These are phyloP conservation scores for Gossypium rotundifolium DNA, from an alignment of 345 rosid genomes.

Conservation along the genomic window DNA sequence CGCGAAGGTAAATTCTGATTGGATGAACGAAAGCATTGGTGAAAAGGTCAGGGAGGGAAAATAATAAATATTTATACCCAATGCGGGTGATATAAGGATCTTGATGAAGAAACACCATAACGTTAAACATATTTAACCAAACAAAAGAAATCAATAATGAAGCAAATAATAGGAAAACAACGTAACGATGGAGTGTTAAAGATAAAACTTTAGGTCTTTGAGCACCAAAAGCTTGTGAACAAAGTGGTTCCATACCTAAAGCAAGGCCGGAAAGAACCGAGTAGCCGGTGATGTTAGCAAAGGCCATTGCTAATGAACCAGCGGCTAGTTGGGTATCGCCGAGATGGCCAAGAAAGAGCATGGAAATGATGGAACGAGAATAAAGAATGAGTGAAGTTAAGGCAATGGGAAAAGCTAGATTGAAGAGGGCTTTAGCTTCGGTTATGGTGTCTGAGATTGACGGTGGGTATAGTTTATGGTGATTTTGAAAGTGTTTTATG, in stretches of 20 bases:
- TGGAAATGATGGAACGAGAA: conserved; percentile 77
- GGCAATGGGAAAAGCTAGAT: conserved; percentile 71
- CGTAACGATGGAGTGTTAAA: conserved; percentile 82
- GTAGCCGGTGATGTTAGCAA: conserved; percentile 92
- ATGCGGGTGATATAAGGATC: conserved; percentile 54
- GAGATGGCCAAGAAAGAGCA: conserved; percentile 81
- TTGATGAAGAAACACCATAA: conserved; percentile 58
- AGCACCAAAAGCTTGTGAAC: conserved; percentile 93
- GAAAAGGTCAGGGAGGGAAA: conserved; percentile 82
- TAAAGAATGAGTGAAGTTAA: conserved; percentile 77
- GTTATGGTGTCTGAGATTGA: conserved; percentile 33
- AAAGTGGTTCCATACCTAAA: conserved; percentile 92
- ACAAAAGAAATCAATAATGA: conserved; percentile 69
- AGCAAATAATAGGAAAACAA: conserved; percentile 53
- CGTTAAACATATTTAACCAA: conserved; percentile 59
- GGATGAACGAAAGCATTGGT: conserved; percentile 80
- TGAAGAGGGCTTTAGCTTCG: conserved; percentile 64
- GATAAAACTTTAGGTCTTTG: conserved; percentile 73
- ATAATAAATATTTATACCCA: conserved; percentile 64
- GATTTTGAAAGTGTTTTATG: too few relatives aligned
- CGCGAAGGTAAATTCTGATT: conserved; percentile 93
- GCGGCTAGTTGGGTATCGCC: conserved; percentile 85
- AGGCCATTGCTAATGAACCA: conserved; percentile 87
- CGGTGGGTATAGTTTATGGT: too few relatives aligned
- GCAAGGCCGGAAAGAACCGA: conserved; percentile 91